Base-by-base conservation (phyloP, 208 protist species). In the Acanthamoeba polyphaga region DNA sequence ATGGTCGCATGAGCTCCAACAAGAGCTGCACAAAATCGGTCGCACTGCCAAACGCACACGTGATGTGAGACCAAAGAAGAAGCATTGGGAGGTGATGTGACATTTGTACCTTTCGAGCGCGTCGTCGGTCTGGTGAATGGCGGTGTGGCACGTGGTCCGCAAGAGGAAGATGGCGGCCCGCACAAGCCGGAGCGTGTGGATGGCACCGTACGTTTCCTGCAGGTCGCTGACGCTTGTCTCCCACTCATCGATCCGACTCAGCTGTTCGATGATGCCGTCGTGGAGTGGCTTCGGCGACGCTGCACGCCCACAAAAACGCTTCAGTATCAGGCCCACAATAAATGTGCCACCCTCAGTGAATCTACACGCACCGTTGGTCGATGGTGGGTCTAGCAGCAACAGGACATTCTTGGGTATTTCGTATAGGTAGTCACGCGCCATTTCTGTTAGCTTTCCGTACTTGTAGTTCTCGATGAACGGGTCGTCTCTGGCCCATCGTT, bases 381-480 rank as follows among this genome's bases (percentile, higher is more conserved):
- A 51, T 58, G 38, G 76, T 27, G 76, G 76, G 76, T 85, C 43
- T 1, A 85, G 15, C 15, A 85, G 43, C 43, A n/a, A 8, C 46
- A 34, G 22, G 27, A 85, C n/a, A 12, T 85, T 85, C 76, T 58
- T 85, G 46, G 49, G 38, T 17, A 58, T 58, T 24, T 85, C 76
- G 27, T 34, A 85, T 10, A 85, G 43, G 29, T 85, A 17, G 46
- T 85, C 76, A 2, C 76, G 34, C 17, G 76, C 19, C 76, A 85
- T 58, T 22, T 85, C 76, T 2, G 76, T 60, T 12, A 85, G 15
- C 76, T 85, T 85, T 8, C 76, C 76, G 24, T 60, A 58, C 43
- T 19, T 51, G 49, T 85, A 85, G 49, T 85, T 24, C 22, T 85
- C 76, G 22, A 85, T 85, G 43, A 38, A 85, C 12, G 76, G 76